Base-by-base conservation (phyloP, 768 basidiomycete genomes). In the Gloeopeniophorella convolvens region DNA sequence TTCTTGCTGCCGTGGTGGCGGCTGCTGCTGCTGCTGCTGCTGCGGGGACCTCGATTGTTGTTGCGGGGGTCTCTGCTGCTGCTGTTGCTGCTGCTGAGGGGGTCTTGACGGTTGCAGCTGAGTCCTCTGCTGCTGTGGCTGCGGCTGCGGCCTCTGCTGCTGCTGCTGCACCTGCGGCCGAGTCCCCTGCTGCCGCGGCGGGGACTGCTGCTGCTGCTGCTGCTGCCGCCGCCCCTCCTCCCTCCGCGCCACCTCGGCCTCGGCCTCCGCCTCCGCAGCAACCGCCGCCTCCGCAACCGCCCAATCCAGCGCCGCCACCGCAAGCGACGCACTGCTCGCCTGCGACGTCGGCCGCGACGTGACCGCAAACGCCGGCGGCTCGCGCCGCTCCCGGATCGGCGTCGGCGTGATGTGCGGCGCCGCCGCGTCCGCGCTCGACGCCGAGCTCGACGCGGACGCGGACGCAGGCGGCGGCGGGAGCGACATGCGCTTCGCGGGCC, bases 301-400 rank as follows among this genome's bases (percentile, higher is more conserved):
- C 12, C 44, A 36, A 0, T 50, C 56, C n/a, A 48, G 27, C 3
- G 37, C 48, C 1, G 53, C 32, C 7, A 51, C 26, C 9, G 23
- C 47, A 10, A 35, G 10, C 21, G 51, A 55, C 3, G 13, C 37
- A 7, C 27, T 32, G 51, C 27, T 44, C 26, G 41, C 56, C 42
- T 66, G 63, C 4, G 65, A 67, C 4, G 45, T 31, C 3, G 69
- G 67, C 6, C 68, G 60, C 8, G 67, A 67, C 15, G 66, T 68
- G 13, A 69, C 68, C n/a, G 62, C 59, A 47, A 69, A 69, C 11
- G 67, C 54, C 3, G 68, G 62, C 0, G 62, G 62, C 4, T 62
- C 62, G 7, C 60, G 60, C 10, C 67, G 65, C 34, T 63, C 59
- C 15, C 66, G 62, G 15, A 68, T 65, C 3, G 62, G 62, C 1